These are phyloP conservation scores for Andalucia godoyi DNA, from an alignment of 78 protist species.

Conservation along the genomic window DNA sequence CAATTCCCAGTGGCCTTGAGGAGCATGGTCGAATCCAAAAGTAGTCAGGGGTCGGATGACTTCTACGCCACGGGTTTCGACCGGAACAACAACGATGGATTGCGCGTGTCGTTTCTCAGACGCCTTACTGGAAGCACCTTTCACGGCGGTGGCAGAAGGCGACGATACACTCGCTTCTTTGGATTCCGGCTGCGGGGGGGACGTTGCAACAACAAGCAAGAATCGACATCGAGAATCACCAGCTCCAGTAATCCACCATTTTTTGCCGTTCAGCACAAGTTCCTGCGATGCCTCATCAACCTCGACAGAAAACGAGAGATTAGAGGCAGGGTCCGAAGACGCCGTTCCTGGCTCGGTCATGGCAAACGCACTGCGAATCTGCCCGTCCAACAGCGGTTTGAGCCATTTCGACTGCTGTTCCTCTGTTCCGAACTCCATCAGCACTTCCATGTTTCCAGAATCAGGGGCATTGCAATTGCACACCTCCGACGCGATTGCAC, in stretches of 20 bases:
- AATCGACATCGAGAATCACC: constrained; percentile 42
- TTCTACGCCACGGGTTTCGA: constrained; percentile 42
- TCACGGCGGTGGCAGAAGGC: too few species aligned
- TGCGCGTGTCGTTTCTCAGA: constrained; percentile 30
- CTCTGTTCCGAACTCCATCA: constrained; percentile 36
- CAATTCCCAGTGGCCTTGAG: constrained; percentile 60
- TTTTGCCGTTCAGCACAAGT: constrained; percentile 49
- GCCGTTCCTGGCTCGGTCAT: constrained; percentile 77
- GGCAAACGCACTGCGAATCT: constrained; percentile 50
- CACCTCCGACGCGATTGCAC: constrained; percentile 18
- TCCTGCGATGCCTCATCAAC: neutral
- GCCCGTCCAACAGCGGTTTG: constrained; percentile 51
- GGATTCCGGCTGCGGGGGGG: neutral
- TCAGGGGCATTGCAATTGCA: constrained; percentile 78
- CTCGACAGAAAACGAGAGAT: neutral
- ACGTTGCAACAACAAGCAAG: constrained; percentile 42
- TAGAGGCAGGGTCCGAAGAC: constrained; percentile 35
- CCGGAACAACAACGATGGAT: constrained; percentile 65
- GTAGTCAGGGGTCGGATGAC: constrained; percentile 33
- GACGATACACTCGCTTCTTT: too few species aligned
- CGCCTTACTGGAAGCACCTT: too few species aligned
- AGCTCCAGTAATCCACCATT: constrained; percentile 54
- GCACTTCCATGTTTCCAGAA: constrained; percentile 79
- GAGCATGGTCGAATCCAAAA: constrained; percentile 68
- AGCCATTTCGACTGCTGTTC: constrained; percentile 59